phyloP scores from a whole-genome alignment of 2,329 filamentous ascomycete species.

The Aspergillus sergii region DNA sequence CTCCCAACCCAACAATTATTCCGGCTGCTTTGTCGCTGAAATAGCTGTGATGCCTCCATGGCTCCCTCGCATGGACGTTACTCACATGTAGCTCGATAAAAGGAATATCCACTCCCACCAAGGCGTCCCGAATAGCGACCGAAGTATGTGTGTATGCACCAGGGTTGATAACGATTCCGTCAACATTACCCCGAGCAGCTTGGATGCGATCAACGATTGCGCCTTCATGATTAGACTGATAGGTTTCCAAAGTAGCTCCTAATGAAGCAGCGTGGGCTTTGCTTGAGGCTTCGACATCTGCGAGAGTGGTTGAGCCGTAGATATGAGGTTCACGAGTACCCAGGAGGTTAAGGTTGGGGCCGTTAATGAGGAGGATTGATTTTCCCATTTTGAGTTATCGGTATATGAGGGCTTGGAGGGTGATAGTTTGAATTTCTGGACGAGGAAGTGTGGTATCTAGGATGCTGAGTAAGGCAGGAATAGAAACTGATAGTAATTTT shows the following conservation, averaged over 20 bases:
- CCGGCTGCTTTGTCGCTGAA: constrained; percentile 75
- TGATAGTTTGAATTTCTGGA: background rate
- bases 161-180: constrained; percentile 72
- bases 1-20: constrained; percentile 70
- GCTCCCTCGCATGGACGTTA: constrained; percentile 73
- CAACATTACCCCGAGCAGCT: constrained; percentile 59
- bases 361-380: constrained; percentile 72
- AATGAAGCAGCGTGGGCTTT: constrained; percentile 54
- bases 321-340: constrained; percentile 73
- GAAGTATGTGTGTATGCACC: constrained; percentile 76
- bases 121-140: constrained; percentile 73
- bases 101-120: constrained; percentile 68
- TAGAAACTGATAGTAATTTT: background rate
- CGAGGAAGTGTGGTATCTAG: background rate
- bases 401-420: background rate
- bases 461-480: background rate
- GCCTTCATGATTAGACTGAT: constrained; percentile 80
- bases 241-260: constrained; percentile 56
- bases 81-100: constrained; percentile 78
- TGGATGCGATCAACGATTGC: constrained; percentile 75
- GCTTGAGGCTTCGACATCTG: constrained; percentile 59
- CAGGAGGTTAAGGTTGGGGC: constrained; percentile 81
- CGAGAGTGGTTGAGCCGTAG: constrained; percentile 71
- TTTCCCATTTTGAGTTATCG: constrained; percentile 30
- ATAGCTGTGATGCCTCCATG: constrained; percentile 70